These are phyloP conservation scores for Ogataea hybrid DNA, from an alignment of 1,139 yeast species.

Conservation along the genomic window DNA sequence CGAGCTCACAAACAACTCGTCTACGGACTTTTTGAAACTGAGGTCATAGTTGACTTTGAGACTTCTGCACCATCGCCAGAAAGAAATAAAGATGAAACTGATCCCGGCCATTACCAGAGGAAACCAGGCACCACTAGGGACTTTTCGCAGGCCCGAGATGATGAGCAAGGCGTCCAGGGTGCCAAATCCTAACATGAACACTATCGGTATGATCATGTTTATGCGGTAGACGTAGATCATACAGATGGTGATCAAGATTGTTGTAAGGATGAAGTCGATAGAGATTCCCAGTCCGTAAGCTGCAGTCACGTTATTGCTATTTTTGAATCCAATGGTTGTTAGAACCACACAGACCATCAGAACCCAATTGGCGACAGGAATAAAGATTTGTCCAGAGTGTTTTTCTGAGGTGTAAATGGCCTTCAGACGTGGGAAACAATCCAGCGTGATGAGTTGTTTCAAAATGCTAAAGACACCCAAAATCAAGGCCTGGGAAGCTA, in stretches of 20 bases:
- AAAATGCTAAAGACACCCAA: slow-evolving; percentile 53
- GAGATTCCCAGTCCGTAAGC: slow-evolving; percentile 63
- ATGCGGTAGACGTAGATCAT: slow-evolving; percentile 45
- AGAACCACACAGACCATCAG: slow-evolving; percentile 49
- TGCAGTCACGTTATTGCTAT: slow-evolving; percentile 49
- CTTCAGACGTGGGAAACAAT: slow-evolving; percentile 50
- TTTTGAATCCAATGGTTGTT: slow-evolving; percentile 53
- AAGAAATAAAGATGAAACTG: slow-evolving; percentile 35
- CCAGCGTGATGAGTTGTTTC: slow-evolving; percentile 50
- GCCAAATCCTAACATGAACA: slow-evolving; percentile 41
- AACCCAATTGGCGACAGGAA: slow-evolving; percentile 48
- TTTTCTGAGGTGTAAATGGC: slow-evolving; percentile 44
- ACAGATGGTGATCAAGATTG: slow-evolving; percentile 43
- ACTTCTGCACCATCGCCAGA: slow-evolving; percentile 50
- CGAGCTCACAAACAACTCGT: slow-evolving; percentile 16
- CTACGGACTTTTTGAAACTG: slow-evolving; percentile 15
- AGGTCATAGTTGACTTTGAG: slow-evolving; percentile 40
- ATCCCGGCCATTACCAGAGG: slow-evolving; percentile 43
- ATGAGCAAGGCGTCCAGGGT: slow-evolving; percentile 47
- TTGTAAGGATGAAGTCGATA: slow-evolving; percentile 52
- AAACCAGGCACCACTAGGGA: slow-evolving; percentile 61
- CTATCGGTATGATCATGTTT: slow-evolving; percentile 36
- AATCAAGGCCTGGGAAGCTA: slow-evolving; percentile 60
- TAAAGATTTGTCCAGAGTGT: slow-evolving; percentile 48
- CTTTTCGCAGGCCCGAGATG: slow-evolving; percentile 47